These are phyloP conservation scores for Globisporangium echinulatum DNA, from an alignment of 352 stramenopile genomes.

Conservation along the genomic window DNA sequence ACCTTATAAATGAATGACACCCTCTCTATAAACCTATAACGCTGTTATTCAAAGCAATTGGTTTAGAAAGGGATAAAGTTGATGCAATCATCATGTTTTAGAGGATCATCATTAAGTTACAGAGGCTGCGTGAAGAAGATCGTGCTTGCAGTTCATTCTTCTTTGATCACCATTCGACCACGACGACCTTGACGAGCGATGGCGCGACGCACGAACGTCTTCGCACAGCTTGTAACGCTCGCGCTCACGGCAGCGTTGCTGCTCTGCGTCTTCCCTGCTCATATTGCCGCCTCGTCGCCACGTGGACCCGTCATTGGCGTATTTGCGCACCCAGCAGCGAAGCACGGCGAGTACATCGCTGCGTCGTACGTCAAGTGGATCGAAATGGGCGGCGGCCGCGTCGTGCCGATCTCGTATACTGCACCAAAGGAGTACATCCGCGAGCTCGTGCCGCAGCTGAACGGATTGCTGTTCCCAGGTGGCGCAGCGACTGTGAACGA, in stretches of 20 bases:
- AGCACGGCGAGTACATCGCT: slow-evolving; percentile 69
- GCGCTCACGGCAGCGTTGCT: neutral
- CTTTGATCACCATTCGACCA: too few relatives aligned
- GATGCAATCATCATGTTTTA: too few relatives aligned
- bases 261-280: neutral
- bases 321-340: slow-evolving; percentile 40
- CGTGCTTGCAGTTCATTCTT: too few relatives aligned
- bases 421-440: slow-evolving; percentile 50
- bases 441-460: slow-evolving; percentile 53
- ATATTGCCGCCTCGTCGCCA: neutral
- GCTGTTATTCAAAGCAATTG: too few relatives aligned
- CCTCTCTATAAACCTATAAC: too few relatives aligned
- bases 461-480: slow-evolving; percentile 63
- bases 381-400: slow-evolving; percentile 61
- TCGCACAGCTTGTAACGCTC: neutral
- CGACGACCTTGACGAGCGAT: too few relatives aligned
- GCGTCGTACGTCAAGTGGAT: slow-evolving; percentile 83
- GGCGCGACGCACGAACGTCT: too few relatives aligned
- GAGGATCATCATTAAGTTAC: too few relatives aligned
- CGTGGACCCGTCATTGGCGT: slow-evolving; percentile 38
- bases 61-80: too few relatives aligned
- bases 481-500: slow-evolving; percentile 55
- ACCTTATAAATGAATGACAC: too few relatives aligned
- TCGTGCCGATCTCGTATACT: slow-evolving; percentile 71
- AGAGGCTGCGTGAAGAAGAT: too few relatives aligned